These are phyloP conservation scores for Plantago elongata DNA, from an alignment of 257 asterid species.

Conservation along the genomic window DNA sequence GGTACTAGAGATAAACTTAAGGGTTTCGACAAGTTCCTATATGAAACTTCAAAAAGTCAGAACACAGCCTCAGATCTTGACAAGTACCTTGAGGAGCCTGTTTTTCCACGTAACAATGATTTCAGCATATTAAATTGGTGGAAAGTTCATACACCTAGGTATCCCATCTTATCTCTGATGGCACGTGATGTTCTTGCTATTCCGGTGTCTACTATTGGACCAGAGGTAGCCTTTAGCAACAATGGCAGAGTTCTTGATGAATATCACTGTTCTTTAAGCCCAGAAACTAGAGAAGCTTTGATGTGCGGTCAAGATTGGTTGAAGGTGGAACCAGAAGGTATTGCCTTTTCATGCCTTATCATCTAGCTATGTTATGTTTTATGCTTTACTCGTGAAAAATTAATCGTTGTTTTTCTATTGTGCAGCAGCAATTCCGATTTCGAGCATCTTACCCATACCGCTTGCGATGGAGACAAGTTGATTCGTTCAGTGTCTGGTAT, in stretches of 20 bases:
- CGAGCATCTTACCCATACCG: constrained; percentile 42
- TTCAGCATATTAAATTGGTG: constrained; percentile 95
- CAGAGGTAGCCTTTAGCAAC: constrained; percentile 60
- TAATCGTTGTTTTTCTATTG: background rate
- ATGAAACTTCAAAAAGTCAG: constrained; percentile 69
- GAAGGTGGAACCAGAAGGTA: constrained; percentile 69
- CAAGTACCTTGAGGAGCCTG: constrained; percentile 81
- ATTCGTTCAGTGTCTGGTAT: constrained; percentile 27
- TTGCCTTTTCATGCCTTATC: constrained; percentile 2
- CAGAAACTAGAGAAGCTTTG: constrained; percentile 81
- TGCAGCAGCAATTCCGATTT: constrained; percentile 36
- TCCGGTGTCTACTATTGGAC: constrained; percentile 77
- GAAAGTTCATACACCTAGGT: constrained; percentile 97
- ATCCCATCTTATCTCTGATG: constrained; percentile 87
- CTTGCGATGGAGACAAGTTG: constrained; percentile 46
- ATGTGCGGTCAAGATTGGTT: constrained; percentile 96
- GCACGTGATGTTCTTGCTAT: constrained; percentile 86
- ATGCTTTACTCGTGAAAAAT: background rate
- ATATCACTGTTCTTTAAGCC: constrained; percentile 49
- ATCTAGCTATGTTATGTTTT: background rate
- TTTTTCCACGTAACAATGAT: constrained; percentile 80
- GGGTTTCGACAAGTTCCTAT: constrained; percentile 87
- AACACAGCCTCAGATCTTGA: constrained; percentile 70
- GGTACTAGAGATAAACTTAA: constrained; percentile 67
- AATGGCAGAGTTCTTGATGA: constrained; percentile 64